Evolutionary conservation across 75 land plant species (phyloP).

Genomic region (Larix kaempferi): DNA sequence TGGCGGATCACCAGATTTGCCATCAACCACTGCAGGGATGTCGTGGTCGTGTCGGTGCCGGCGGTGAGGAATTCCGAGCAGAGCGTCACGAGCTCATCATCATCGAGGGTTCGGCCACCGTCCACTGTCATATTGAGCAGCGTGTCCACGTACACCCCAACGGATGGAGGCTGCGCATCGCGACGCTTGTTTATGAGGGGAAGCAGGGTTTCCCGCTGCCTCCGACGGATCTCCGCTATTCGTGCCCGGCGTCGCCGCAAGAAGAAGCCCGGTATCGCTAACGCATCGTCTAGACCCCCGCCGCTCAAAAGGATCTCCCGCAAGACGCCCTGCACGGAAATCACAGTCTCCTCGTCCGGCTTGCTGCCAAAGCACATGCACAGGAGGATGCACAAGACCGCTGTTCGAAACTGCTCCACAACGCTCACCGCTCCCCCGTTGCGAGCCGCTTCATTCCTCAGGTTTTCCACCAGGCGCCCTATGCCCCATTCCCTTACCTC

Average conservation of each 20-base stretch:
- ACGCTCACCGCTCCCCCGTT: slow-evolving; percentile 10
- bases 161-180: neutral
- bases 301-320: neutral
- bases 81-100: slow-evolving; percentile 19
- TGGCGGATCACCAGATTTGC: slow-evolving; percentile 47
- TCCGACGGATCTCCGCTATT: neutral
- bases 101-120: slow-evolving; percentile 9
- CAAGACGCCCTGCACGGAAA: neutral
- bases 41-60: slow-evolving; percentile 44
- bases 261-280: neutral
- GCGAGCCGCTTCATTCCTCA: neutral
- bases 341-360: slow-evolving; percentile 10
- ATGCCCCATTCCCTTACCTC: slow-evolving; percentile 12
- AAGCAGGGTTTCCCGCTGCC: slow-evolving; percentile 12
- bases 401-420: slow-evolving; percentile 7
- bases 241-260: neutral
- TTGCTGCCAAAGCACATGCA: slow-evolving; percentile 24
- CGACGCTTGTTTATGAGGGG: slow-evolving; percentile 10
- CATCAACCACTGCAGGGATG: slow-evolving; percentile 47
- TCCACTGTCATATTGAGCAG: slow-evolving; percentile 2
- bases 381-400: slow-evolving; percentile 17
- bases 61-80: slow-evolving; percentile 38
- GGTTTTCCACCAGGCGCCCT: neutral
- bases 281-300: neutral
- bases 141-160: slow-evolving; percentile 13